These are phyloP conservation scores for Trichoderma afroharzianum DNA, from an alignment of 2,329 filamentous ascomycete genomes.

Conservation along the genomic window DNA sequence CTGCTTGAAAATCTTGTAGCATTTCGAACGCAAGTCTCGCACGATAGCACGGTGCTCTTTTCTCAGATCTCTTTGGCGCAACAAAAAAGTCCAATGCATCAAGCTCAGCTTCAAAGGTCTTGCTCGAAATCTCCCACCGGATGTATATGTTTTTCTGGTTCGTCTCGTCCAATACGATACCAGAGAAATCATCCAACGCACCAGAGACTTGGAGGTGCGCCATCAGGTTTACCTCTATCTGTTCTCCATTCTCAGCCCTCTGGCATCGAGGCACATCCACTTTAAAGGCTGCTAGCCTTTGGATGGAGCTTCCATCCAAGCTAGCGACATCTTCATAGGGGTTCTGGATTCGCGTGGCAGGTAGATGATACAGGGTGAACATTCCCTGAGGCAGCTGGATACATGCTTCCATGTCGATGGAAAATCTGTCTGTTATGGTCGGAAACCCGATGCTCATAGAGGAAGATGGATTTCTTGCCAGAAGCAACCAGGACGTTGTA, in stretches of 20 bases:
- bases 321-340: constrained; percentile 28
- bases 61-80: constrained; percentile 20
- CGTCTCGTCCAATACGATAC: constrained; percentile 19
- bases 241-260: constrained; percentile 22
- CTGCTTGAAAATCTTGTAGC: constrained; percentile 30
- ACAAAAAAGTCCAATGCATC: constrained; percentile 29
- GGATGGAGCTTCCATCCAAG: not conserved
- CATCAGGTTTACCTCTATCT: constrained; percentile 50
- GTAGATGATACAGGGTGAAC: constrained; percentile 27
- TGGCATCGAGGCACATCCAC: constrained; percentile 33
- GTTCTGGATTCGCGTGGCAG: constrained; percentile 28
- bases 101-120: constrained; percentile 34
- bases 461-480: constrained; percentile 26
- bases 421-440: constrained; percentile 27
- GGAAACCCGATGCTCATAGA: constrained; percentile 27
- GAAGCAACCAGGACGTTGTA: constrained; percentile 31
- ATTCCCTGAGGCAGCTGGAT: constrained; percentile 22
- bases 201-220: constrained; percentile 60
- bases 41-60: constrained; percentile 21
- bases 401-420: constrained; percentile 25
- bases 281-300: constrained; percentile 32
- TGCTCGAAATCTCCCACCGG: constrained; percentile 26
- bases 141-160: constrained; percentile 27
- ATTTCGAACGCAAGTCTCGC: constrained; percentile 31
- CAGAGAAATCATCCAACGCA: constrained; percentile 25